Evolutionary conservation across 768 basidiomycete species (phyloP), one percentile per base, ranked within the genome.

Genomic region (Xerocomellus chrysenteron): DNA sequence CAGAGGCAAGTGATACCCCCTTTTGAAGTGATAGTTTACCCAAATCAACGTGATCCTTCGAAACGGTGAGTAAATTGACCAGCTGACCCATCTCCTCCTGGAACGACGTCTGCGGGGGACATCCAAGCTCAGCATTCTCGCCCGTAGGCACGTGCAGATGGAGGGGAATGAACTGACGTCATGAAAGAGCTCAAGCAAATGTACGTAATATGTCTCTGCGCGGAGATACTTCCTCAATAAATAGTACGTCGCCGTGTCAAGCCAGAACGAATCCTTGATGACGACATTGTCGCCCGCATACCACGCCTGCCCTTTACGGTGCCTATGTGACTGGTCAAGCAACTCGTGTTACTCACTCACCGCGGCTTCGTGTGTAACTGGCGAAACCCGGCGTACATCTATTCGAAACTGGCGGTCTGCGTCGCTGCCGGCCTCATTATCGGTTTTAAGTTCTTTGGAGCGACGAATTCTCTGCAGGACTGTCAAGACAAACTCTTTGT

Each of bases 21-120:
- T 24, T 56, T 37, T 56, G 35, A 7, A 56, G 35, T 0, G 55
- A 55, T 21, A 56, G 55, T 44, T 36, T 55, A 17, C 19, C n/a
- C 11, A 56, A 16, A 33, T 56, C 53, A 7, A 56, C 19, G 14
- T 9, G 53, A 7, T 37, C 30, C 13, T 44, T 36, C 3, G 55
- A 21, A 8, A 36, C 21, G 0, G 53, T 56, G 17, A 37, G 19
- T 2, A 19, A 16, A 19, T 55, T 21, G 16, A 56, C 41, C 52
- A 56, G 17, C 21, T 56, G 55, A 21, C 55, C 43, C 53, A 56
- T 44, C 30, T 24, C 42, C 5, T 30, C 32, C 36, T 45, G 55
- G 19, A 56, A 56, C 28, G 55, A 28, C 2, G 55, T 55, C 55
- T 56, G 32, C 7, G 4, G 50, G 13, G 14, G 11, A 16, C 13